phyloP scores from a whole-genome alignment of 805 yeast species.

The Kodamaea restingae region DNA sequence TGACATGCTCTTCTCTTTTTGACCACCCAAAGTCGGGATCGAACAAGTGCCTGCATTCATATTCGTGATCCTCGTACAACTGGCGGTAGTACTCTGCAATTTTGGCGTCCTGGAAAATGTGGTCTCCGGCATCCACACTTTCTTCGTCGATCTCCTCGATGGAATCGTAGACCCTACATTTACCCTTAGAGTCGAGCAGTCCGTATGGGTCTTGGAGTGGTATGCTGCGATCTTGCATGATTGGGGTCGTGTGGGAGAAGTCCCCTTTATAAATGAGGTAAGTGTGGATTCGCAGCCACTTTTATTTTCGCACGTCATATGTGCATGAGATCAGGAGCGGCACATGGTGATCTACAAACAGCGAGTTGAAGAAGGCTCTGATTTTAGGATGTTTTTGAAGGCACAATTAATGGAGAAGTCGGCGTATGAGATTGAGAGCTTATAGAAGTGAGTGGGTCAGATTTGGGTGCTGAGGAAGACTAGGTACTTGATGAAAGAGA shows the following conservation, averaged over 20 bases:
- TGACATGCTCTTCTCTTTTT: slow-evolving; percentile 28
- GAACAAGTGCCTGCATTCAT: slow-evolving; percentile 31
- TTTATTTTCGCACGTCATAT: not conserved
- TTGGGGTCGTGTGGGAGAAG: not conserved
- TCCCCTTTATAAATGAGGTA: not conserved
- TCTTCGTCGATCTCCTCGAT: not conserved
- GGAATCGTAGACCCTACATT: not conserved
- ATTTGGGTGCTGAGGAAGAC: too few relatives aligned
- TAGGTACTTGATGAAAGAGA: too few relatives aligned
- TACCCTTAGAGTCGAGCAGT: slow-evolving; percentile 4
- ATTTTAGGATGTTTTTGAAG: too few relatives aligned
- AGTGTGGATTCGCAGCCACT: slow-evolving; percentile 3
- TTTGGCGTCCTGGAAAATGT: slow-evolving; percentile 32
- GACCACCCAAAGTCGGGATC: slow-evolving; percentile 36
- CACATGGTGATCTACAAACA: too few relatives aligned
- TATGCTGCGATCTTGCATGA: not conserved
- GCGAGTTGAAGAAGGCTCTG: too few relatives aligned
- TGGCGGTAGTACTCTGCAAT: slow-evolving; percentile 28
- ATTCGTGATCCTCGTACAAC: slow-evolving; percentile 27
- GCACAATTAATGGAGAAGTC: too few relatives aligned
- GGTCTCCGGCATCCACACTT: slow-evolving; percentile 7
- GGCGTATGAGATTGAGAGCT: too few relatives aligned
- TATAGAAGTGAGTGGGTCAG: too few relatives aligned
- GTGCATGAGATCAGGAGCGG: too few relatives aligned
- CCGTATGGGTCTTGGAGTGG: not conserved